phyloP scores from a whole-genome alignment of 208 protist genomes.

The Angomonas ambiguus region DNA sequence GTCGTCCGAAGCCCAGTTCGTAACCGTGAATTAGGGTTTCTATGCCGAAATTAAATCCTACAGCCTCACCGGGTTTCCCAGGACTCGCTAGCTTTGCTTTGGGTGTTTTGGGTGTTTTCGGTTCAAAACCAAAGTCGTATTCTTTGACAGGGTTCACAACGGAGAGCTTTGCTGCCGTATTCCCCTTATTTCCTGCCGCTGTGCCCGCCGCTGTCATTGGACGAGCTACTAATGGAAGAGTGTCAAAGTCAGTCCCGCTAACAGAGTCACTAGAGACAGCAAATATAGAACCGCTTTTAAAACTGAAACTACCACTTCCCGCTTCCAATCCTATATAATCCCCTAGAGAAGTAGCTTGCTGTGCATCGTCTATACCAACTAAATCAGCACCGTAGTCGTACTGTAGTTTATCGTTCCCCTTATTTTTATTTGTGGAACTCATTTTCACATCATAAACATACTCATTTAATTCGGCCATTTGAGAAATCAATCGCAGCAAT shows the following conservation, averaged over 20 bases:
- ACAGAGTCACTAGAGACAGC: not conserved
- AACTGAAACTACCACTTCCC: slow-evolving; percentile 1
- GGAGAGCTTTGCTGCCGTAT: not conserved
- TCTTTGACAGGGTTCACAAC: slow-evolving; percentile 9
- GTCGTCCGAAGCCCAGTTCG: slow-evolving; percentile 54
- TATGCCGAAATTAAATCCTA: slow-evolving; percentile 56
- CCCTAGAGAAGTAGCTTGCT: not conserved
- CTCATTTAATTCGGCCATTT: not conserved
- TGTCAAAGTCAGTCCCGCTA: not conserved
- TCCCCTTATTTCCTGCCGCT: not conserved
- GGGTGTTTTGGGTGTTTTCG: not conserved
- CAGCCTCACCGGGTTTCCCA: not conserved
- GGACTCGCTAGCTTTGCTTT: not conserved
- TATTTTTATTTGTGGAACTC: slow-evolving; percentile 2
- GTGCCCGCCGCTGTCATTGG: not conserved
- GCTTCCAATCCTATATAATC: not conserved
- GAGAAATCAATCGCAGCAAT: not conserved
- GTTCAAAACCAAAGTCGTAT: slow-evolving; percentile 5
- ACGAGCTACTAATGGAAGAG: not conserved
- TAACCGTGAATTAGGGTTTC: slow-evolving; percentile 60
- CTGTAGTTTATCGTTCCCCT: not conserved
- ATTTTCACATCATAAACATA: slow-evolving; percentile 4
- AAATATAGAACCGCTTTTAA: slow-evolving; percentile 10
- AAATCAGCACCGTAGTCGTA: slow-evolving; percentile 2
- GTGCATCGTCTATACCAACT: not conserved